These are phyloP conservation scores for Seiridium cupressi DNA, from an alignment of 2,329 filamentous ascomycete species.

Conservation along the genomic window DNA sequence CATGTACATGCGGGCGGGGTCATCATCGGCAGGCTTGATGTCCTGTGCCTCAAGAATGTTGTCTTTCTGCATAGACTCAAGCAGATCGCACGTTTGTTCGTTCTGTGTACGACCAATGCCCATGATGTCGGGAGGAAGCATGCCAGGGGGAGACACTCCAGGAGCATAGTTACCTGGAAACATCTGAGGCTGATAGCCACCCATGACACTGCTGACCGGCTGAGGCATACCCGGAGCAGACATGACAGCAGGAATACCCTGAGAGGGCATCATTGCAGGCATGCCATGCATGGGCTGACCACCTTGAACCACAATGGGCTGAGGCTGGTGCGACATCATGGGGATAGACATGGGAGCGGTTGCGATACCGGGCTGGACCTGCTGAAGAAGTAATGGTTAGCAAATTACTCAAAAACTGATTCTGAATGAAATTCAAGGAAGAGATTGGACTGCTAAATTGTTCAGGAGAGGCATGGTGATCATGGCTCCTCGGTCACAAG, in stretches of 20 bases:
- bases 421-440: too few species aligned
- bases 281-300: conserved; percentile 2
- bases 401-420: neutral
- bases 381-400: neutral
- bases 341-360: conserved; percentile 17
- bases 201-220: neutral
- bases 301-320: conserved; percentile 13
- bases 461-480: too few species aligned
- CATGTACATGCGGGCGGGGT: conserved; percentile 60
- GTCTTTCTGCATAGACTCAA: conserved; percentile 47
- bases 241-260: neutral
- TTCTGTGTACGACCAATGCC: conserved; percentile 49
- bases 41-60: conserved; percentile 57
- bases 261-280: conserved; percentile 6
- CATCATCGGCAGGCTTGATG: conserved; percentile 61
- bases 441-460: too few species aligned
- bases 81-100: conserved; percentile 46
- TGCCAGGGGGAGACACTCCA: neutral
- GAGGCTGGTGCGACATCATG: conserved; percentile 16
- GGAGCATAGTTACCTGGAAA: conserved; percentile 13
- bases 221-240: conserved; percentile 3
- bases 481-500: neutral
- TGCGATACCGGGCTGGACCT: conserved; percentile 14
- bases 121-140: conserved; percentile 42
- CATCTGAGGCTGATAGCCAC: neutral